Base-by-base conservation (phyloP, 176 grass and related monocot species). In the Tillandsia leiboldiana region DNA sequence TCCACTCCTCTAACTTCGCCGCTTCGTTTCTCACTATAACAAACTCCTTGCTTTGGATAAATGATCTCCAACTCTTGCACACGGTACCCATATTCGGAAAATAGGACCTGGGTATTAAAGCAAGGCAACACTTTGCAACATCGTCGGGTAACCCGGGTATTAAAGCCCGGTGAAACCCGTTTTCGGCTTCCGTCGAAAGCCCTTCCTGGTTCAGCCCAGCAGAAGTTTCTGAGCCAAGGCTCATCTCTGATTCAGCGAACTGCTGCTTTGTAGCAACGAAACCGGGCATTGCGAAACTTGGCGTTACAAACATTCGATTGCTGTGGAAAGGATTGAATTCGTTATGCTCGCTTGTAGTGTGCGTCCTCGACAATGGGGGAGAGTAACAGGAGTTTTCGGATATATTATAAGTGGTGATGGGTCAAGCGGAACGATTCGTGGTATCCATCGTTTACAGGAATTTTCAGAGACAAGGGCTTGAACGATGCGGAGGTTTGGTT, bases 101-200 rank as follows among this genome's bases (percentile, higher is more conserved):
- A 29, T 81, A 49, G 12, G 67, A 54, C 26, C 67, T 69, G 3
- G 80, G 88, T 15, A 91, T 73, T 15, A 88, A 80, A 0, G 92
- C 80, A 48, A 91, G 74, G 29, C 83, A 88, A 78, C 73, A 24
- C 72, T 89, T 91, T 2, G 85, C 80, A 0, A 91, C 70, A 18
- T 96, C 92, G n/a, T 96, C 88, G 0, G 83, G 92, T 27, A 91
- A 81, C 47, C 81, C 81, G 27, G 88, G 88, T 56, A 96, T 84
- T 54, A 89, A 72, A 2, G 70, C 12, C 2, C 72, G 56, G 17
- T 72, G 63, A 26, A 69, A 17, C 67, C 78, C 49, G 2, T 64
- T 70, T 58, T 74, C 67, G 7, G 33, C 33, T 42, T 42, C 33
- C 4, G 33, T 7, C 33, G 33, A 42, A 42, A 42, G 33, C 33